A percentile compares a stretch with the other conserved stretches of the same genome.
Conservation (phyloP, 257 asterid species). For the Penstemon eatonii region DNA sequence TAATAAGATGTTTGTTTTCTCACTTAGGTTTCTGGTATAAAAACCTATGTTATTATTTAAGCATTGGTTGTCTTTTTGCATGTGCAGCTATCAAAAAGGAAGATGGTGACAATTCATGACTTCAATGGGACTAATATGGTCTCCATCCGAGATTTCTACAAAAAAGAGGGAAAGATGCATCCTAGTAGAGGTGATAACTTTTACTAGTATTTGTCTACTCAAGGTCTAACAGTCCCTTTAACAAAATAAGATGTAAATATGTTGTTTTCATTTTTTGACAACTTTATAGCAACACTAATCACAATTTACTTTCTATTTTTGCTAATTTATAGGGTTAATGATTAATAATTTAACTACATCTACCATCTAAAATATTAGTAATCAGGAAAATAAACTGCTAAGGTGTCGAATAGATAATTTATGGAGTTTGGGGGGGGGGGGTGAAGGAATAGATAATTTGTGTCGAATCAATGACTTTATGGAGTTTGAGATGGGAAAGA, state of each 20-base stretch:
- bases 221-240: no score
- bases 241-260: not conserved
- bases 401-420: no score
- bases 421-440: no score
- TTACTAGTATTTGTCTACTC: not conserved
- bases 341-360: not conserved
- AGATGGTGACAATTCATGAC: conserved; percentile 50
- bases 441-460: no score
- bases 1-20: conserved; percentile 12
- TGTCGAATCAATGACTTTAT: no score
- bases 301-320: conserved; percentile 5
- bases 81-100: conserved; percentile 49
- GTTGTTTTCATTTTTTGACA: not conserved
- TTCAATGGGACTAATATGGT: conserved; percentile 45
- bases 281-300: not conserved
- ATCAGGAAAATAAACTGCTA: no score
- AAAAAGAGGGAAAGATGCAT: conserved; percentile 47
- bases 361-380: not conserved
- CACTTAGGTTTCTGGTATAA: conserved; percentile 4
- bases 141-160: conserved; percentile 49
- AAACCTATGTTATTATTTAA: not conserved
- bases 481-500: no score
- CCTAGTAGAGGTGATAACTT: conserved; percentile 47
- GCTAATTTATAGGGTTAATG: conserved; percentile 4
- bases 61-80: conserved; percentile 23